Evolutionary conservation across 495 filamentous ascomycete genomes (phyloP).

Genomic region (Neurospora pannonica): DNA sequence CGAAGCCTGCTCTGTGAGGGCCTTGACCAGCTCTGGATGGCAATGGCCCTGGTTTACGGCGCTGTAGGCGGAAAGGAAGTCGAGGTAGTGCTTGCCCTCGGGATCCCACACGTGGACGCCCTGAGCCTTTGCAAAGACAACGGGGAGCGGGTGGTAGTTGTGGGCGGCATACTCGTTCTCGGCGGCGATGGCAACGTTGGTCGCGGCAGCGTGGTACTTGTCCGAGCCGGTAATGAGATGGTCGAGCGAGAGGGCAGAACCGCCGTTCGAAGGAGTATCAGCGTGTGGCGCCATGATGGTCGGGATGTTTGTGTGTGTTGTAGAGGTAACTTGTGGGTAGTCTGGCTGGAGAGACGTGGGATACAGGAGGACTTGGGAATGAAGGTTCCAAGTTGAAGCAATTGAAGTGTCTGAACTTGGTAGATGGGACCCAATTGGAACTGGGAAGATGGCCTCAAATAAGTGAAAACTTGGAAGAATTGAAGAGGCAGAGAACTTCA

Average conservation of each 20-base stretch:
- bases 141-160: constrained; percentile 96
- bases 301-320: neutral
- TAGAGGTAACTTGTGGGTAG: neutral
- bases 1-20: constrained; percentile 80
- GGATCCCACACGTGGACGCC: constrained; percentile 94
- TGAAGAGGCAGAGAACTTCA: neutral
- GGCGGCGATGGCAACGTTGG: constrained; percentile 64
- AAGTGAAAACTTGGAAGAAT: neutral
- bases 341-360: neutral
- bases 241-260: constrained; percentile 19
- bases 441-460: neutral
- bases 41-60: constrained; percentile 99
- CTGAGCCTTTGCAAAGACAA: constrained; percentile 76
- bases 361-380: neutral
- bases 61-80: constrained; percentile 96
- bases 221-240: constrained; percentile 25
- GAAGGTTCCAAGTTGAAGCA: neutral
- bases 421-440: neutral
- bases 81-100: constrained; percentile 92
- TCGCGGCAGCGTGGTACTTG: constrained; percentile 71
- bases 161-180: constrained; percentile 87
- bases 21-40: constrained; percentile 88
- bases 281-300: constrained; percentile 50
- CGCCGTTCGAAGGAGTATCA: constrained; percentile 16
- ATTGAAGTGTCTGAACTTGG: neutral